Evolutionary conservation across 106 monocot genomes (phyloP).

Genomic region (Gastrodia elata): DNA sequence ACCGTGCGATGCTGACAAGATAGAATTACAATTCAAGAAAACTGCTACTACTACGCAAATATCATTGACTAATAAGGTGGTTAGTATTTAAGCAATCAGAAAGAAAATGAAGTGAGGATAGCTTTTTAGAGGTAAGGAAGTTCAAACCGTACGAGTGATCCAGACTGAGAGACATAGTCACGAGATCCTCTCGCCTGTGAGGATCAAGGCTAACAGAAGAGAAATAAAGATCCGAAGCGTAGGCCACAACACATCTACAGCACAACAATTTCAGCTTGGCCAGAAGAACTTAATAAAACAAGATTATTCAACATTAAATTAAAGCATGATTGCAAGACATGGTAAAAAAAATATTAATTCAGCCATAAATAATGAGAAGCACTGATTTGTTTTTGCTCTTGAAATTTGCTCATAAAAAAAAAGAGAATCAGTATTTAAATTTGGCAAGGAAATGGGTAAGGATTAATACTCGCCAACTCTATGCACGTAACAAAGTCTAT

Average conservation of each 20-base stretch:
- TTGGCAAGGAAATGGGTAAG: neutral
- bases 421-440: neutral
- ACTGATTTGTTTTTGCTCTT: neutral
- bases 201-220: conserved; percentile 63
- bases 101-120: neutral
- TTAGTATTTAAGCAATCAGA: neutral
- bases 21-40: neutral
- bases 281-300: neutral
- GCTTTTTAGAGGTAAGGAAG: neutral
- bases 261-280: neutral
- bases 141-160: conserved; percentile 74
- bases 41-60: neutral
- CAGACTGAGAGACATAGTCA: conserved; percentile 56
- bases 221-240: conserved; percentile 87
- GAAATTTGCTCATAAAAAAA: neutral
- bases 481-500: neutral
- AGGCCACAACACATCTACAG: conserved; percentile 92
- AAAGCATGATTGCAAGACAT: neutral
- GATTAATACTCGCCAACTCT: neutral
- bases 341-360: neutral
- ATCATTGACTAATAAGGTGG: neutral
- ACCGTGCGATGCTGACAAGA: neutral
- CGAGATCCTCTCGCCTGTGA: conserved; percentile 48
- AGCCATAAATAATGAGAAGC: neutral
- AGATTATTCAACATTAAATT: neutral